A percentile compares a stretch with the other conserved stretches of the same genome.
Conservation (phyloP, 805 yeast species). For the Lachancea quebecensis region DNA sequence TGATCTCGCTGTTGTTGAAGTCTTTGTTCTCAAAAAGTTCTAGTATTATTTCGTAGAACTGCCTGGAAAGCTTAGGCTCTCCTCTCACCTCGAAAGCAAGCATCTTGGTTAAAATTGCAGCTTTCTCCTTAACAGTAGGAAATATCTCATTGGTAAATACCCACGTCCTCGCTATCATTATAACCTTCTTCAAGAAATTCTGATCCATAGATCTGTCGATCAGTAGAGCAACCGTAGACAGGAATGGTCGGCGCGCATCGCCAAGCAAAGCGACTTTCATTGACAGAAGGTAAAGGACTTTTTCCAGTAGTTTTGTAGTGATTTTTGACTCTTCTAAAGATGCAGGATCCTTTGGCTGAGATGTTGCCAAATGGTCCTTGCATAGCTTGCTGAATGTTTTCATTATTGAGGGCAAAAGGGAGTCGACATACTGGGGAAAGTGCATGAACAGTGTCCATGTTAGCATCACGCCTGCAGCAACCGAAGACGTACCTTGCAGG, state of each 20-base stretch:
- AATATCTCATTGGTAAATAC: constrained; percentile 80
- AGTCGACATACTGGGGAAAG: constrained; percentile 67
- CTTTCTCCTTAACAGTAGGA: constrained; percentile 94
- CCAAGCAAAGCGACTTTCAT: constrained; percentile 81
- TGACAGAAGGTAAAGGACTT: constrained; percentile 69
- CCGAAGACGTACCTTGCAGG: constrained; percentile 60
- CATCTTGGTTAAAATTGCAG: constrained; percentile 90
- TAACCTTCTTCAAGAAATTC: constrained; percentile 63
- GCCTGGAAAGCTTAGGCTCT: constrained; percentile 66
- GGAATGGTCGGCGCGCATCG: constrained; percentile 85
- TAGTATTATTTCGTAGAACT: constrained; percentile 78
- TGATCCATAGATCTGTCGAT: constrained; percentile 84
- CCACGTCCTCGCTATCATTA: constrained; percentile 79
- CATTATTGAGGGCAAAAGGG: constrained; percentile 69
- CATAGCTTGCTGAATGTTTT: constrained; percentile 84
- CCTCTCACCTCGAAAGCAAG: constrained; percentile 85
- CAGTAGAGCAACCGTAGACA: constrained; percentile 79
- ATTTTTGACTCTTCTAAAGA: constrained; percentile 67
- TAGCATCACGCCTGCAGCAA: constrained; percentile 79
- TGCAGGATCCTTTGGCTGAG: constrained; percentile 36
- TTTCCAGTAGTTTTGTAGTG: constrained; percentile 69
- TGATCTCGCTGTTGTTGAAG: constrained; percentile 75
- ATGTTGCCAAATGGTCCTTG: constrained; percentile 70
- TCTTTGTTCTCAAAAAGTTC: constrained; percentile 79
- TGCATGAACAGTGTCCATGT: constrained; percentile 76